A percentile compares a stretch with the other conserved stretches of the same genome.
These are phyloP conservation scores for Xanthoparmelia taractica DNA, from an alignment of 495 filamentous ascomycete genomes.

Conservation along the genomic window DNA sequence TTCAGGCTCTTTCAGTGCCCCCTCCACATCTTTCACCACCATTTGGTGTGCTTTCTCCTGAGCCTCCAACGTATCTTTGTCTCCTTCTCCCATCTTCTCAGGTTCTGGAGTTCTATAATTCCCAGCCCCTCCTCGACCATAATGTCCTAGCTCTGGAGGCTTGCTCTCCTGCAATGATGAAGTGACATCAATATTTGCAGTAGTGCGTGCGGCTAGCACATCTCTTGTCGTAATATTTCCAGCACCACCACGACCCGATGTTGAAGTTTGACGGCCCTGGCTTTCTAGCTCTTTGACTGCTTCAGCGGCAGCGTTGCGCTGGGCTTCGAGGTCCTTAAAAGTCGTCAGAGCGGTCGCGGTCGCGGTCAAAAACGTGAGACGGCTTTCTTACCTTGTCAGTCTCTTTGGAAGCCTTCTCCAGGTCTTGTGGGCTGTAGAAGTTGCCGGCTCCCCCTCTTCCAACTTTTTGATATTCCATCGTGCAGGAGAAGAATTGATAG, in stretches of 20 bases:
- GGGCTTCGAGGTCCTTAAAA: conserved; percentile 24
- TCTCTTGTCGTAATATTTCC: conserved; percentile 18
- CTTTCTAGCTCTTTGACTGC: neutral
- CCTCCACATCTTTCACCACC: conserved; percentile 20
- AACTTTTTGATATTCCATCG: conserved; percentile 22
- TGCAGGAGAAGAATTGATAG: neutral
- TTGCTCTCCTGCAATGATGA: conserved; percentile 16
- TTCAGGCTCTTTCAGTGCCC: conserved; percentile 21
- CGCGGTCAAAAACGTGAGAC: neutral
- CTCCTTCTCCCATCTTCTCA: neutral
- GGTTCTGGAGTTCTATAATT: conserved; percentile 18
- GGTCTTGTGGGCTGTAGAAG: conserved; percentile 24
- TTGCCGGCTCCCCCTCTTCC: conserved; percentile 28
- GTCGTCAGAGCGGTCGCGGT: conserved; percentile 1
- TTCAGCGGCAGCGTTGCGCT: conserved; percentile 1
- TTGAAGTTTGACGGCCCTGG: conserved; percentile 8
- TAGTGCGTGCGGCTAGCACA: conserved; percentile 11
- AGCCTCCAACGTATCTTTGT: conserved; percentile 4
- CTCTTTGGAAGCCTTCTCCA: conserved; percentile 15
- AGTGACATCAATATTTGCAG: conserved; percentile 10
- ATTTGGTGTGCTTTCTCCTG: conserved; percentile 18
- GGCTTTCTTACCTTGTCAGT: conserved; percentile 8
- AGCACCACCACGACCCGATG: conserved; percentile 25
- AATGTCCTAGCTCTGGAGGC: conserved; percentile 18
- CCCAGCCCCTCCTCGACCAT: conserved; percentile 24